Percentiles rank a stretch among this genome's conserved stretches.
Evolutionary conservation across 257 asterid species (phyloP).

Genomic region (Prunella vulgaris): DNA sequence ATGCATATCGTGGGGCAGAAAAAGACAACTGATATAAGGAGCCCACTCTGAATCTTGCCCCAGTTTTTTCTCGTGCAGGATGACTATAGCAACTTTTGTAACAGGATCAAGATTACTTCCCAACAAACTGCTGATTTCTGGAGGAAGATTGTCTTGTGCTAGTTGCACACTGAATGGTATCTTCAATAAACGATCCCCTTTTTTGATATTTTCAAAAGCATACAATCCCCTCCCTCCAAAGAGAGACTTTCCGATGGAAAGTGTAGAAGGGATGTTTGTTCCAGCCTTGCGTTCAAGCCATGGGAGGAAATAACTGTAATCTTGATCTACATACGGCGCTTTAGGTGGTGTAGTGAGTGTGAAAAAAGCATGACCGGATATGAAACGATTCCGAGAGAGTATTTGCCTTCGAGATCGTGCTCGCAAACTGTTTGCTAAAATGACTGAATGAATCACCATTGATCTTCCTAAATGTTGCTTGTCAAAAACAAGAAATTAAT

Average conservation of each 20-base stretch:
- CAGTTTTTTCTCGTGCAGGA: constrained; percentile 52
- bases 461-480: too few species aligned
- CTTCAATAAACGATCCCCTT: too few species aligned
- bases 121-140: constrained; percentile 27
- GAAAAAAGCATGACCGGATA: background rate
- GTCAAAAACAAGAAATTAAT: too few species aligned
- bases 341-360: background rate
- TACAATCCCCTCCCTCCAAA: too few species aligned
- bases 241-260: too few species aligned
- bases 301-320: constrained; percentile 63
- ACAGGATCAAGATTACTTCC: constrained; percentile 42
- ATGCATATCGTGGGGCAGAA: constrained; percentile 52
- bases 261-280: too few species aligned
- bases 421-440: constrained; percentile 36
- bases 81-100: constrained; percentile 64
- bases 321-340: too few species aligned
- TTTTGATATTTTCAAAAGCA: too few species aligned
- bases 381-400: background rate
- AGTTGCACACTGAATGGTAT: too few species aligned
- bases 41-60: constrained; percentile 68
- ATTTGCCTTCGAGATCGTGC: constrained; percentile 25
- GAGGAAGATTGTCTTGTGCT: constrained; percentile 46
- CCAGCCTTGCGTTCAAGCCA: constrained; percentile 37
- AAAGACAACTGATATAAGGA: constrained; percentile 59
- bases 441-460: constrained; percentile 5